Base-by-base conservation (phyloP, 495 filamentous ascomycete species). In the Immersiella caudata region DNA sequence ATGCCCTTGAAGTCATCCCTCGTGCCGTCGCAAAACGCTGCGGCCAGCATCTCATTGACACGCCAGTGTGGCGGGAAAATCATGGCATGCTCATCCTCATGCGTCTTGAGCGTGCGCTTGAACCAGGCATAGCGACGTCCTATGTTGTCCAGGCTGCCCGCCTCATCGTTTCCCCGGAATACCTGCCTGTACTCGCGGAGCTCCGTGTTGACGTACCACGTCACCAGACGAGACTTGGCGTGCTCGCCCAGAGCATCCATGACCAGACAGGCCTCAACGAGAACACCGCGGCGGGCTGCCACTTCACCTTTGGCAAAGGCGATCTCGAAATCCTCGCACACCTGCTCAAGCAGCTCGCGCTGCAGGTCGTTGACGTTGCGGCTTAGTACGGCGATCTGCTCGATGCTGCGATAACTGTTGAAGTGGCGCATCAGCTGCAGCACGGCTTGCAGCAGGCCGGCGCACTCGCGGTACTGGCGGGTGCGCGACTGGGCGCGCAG, bases 401-500 rank as follows among this genome's bases (percentile, higher is more conserved):
- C 94, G 51, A 99, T 97, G 65, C 92, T 96, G 65, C 96, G 86
- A 76, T 98, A 98, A 74, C 92, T 95, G 78, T 97, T 96, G 86
- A 99, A 99, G 80, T 99, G 93, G 65, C 91, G 91, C 93, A 97
- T 97, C 33, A 99, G 88, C 85, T 99, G 95, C 67, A 98, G 88
- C 49, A 99, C 95, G 5, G 96, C 95, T 77, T 97, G 92, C 62
- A 99, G 86, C 61, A 99, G 83, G 73, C 95, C 93, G 40, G 96
- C 93, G 75, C 95, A 99, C 80, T 99, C 96, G 66, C 93, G 86
- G 77, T 99, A 99, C 78, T 99, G 95, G 69, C 94, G 84, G 25
- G 90, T 89, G 74, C 90, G 92, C 67, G 91, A 90, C 62, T 97
- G 83, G 35, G 88, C 91, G 64, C 91, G 87, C 26, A 99, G 88